Evolutionary conservation across 345 rosid genomes (phyloP).

Genomic region (Gossypium arboreum): DNA sequence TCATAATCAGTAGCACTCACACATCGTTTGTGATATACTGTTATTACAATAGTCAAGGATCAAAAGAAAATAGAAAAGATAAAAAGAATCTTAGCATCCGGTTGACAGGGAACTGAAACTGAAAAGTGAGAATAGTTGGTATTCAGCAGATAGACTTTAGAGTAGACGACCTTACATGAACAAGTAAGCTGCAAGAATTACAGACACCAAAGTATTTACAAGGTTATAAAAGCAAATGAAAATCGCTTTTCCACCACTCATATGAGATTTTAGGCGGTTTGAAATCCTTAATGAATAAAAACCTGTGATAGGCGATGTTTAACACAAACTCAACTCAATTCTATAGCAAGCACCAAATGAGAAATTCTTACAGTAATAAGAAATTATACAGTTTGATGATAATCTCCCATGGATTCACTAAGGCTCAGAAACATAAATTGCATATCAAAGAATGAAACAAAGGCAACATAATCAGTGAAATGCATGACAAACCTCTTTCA

Average conservation of each 20-base stretch:
- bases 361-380: background rate
- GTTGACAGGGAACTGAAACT: background rate
- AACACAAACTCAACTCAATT: background rate
- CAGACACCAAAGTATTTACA: background rate
- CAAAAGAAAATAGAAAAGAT: too few species aligned
- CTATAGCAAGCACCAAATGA: constrained; percentile 3
- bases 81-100: background rate
- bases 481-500: constrained; percentile 52
- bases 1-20: background rate
- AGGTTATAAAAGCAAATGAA: background rate
- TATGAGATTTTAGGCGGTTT: background rate
- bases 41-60: background rate
- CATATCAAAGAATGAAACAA: constrained; percentile 12
- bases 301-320: background rate
- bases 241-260: background rate
- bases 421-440: background rate
- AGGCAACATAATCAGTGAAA: background rate
- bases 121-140: background rate
- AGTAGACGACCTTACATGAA: background rate
- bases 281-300: background rate
- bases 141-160: background rate
- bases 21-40: background rate
- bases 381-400: background rate
- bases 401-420: background rate
- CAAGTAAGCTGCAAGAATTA: background rate